Base-by-base conservation (phyloP, 306 rosid species). In the Inga laurina region DNA sequence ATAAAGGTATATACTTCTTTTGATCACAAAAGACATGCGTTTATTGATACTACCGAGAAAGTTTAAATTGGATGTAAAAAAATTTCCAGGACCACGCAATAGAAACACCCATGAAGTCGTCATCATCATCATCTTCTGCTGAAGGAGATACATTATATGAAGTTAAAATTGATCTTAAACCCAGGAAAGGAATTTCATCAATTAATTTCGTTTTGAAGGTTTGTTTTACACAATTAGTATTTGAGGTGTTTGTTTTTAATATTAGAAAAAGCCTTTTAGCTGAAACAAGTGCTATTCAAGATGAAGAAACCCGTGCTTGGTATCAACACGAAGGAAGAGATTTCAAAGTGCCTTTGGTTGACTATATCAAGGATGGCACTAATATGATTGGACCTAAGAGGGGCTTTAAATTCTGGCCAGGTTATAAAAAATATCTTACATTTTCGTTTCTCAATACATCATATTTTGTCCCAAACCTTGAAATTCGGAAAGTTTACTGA, bases 141-240 rank as follows among this genome's bases (percentile, higher is more conserved):
- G 90, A 80, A 78, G 93, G 90, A 74, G 90, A 88, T 76, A 5
- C 37, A 18, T 86, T 89, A 86, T 69, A 92, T 37, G 97, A 91
- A 91, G 93, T 91, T 88, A 89, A 75, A 91, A 94, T 94, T 76
- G 91, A 83, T 79, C 49, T 87, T 80, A 88, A 83, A 80, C 84
- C 85, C 69, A 75, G 81, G 46, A 79, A 84, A n/a, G 54, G 79
- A 67, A 87, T 93, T 79, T 88, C 93, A 22, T 93, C 93, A 21
- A 85, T 94, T 79, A 84, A 91, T 89, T 94, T 94, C 68, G 92
- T 94, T 85, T 79, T 94, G 61, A 94, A 91, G 97, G 98, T 94
- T 82, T 67, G 44, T 65, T 84, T 89, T 80, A 76, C 82, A 84
- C 77, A 78, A 37, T 83, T 82, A 69, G 22, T 51, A 48, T 49